Evolutionary conservation across 306 rosid species (phyloP).

Genomic region (Hippophae gyantsensis): DNA sequence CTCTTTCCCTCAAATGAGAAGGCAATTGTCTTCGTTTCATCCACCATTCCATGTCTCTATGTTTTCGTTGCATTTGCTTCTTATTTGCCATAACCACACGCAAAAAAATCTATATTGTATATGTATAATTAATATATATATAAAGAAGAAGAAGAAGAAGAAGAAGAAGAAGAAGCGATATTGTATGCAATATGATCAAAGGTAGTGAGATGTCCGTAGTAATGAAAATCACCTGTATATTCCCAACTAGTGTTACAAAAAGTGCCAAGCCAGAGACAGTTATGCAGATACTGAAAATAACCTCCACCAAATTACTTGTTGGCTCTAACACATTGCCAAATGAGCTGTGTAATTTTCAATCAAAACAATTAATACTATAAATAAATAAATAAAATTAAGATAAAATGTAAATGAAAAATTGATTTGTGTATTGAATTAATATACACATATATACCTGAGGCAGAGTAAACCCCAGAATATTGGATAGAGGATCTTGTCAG

Average conservation of each 20-base stretch:
- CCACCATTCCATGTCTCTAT: slow-evolving; percentile 36
- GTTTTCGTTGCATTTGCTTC: slow-evolving; percentile 22
- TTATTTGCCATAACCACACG: slow-evolving; percentile 24
- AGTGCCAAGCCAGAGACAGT: slow-evolving; percentile 23
- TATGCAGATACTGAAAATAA: slow-evolving; percentile 15
- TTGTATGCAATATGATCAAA: too few species aligned
- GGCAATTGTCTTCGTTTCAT: slow-evolving; percentile 35
- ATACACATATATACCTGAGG: slow-evolving; percentile 15
- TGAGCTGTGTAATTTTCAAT: slow-evolving; percentile 12
- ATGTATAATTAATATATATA: too few species aligned
- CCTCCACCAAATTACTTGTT: slow-evolving; percentile 20
- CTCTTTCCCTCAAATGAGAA: slow-evolving; percentile 23
- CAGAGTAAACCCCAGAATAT: slow-evolving; percentile 31
- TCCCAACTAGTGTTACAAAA: slow-evolving; percentile 25
- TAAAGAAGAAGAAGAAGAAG: too few species aligned
- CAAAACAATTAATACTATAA: not conserved
- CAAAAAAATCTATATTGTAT: slow-evolving; percentile 19
- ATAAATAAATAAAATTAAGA: too few species aligned
- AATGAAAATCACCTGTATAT: slow-evolving; percentile 23
- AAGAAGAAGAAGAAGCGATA: too few species aligned
- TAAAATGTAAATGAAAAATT: too few species aligned
- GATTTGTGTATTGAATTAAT: not conserved
- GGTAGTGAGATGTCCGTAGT: too few species aligned
- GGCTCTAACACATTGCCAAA: slow-evolving; percentile 29
- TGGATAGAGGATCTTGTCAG: slow-evolving; percentile 27